Conservation (phyloP, 305 asterid genomes). For the Fraxinus sp. region DNA sequence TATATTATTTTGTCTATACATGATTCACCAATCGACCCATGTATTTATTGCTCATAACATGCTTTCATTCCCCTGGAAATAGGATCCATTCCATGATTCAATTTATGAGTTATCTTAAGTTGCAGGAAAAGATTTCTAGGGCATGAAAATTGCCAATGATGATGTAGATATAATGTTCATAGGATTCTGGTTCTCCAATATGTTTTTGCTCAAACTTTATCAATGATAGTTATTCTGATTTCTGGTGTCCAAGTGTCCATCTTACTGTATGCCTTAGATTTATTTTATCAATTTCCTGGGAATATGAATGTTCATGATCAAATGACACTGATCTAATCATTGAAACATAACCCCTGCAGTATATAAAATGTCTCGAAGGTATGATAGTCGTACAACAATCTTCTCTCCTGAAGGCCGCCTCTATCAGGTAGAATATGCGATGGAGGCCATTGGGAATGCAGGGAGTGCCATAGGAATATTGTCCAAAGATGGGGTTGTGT, state of each 20-base stretch:
- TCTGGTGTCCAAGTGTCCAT: background rate
- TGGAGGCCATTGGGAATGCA: conserved; percentile 59
- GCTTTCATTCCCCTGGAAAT: background rate
- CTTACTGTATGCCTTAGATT: background rate
- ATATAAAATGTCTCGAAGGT: conserved; percentile 43
- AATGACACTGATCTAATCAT: background rate
- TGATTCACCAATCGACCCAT: background rate
- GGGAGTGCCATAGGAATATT: conserved; percentile 51
- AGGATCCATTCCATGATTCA: background rate
- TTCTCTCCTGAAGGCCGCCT: conserved; percentile 60
- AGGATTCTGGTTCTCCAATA: background rate
- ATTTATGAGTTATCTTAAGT: background rate
- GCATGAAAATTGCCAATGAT: background rate
- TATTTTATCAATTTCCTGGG: background rate
- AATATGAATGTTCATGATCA: background rate
- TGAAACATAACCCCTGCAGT: conserved; percentile 20
- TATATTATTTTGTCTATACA: background rate
- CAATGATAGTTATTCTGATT: background rate
- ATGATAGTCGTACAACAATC: conserved; percentile 57
- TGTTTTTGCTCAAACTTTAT: background rate
- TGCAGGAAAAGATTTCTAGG: background rate
- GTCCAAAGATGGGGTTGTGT: conserved; percentile 45
- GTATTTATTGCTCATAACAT: background rate
- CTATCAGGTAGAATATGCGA: conserved; percentile 54
- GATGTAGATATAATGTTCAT: background rate